These are phyloP conservation scores for Backusella psychrophila DNA, from an alignment of 192 early-diverging fungal species.

Conservation along the genomic window DNA sequence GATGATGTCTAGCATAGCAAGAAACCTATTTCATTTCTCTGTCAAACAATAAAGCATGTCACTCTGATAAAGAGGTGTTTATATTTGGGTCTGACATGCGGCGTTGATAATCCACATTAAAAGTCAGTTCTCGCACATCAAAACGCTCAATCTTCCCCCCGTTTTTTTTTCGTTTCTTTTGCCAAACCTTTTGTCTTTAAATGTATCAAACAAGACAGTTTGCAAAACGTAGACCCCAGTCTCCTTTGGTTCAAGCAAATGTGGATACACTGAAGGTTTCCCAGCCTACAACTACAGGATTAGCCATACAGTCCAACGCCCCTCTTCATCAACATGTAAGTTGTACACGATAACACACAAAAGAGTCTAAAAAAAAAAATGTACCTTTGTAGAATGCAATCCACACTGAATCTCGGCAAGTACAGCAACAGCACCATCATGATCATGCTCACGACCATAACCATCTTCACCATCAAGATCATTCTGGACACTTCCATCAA, in stretches of 20 bases:
- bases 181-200: background rate
- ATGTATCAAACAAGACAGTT: slow-evolving; percentile 18
- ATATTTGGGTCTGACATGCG: too few species aligned
- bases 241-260: background rate
- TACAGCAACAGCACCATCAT: slow-evolving; percentile 5
- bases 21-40: too few species aligned
- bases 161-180: background rate
- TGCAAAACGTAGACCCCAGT: slow-evolving; percentile 10
- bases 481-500: background rate
- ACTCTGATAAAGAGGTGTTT: too few species aligned
- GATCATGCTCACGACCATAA: slow-evolving; percentile 11
- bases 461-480: background rate
- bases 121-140: background rate
- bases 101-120: background rate
- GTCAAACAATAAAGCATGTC: too few species aligned
- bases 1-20: too few species aligned
- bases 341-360: background rate
- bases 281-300: background rate
- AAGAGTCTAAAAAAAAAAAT: background rate
- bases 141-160: background rate
- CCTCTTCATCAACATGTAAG: slow-evolving; percentile 10
- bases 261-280: background rate
- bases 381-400: background rate
- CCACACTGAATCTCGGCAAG: background rate
- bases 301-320: slow-evolving; percentile 2